phyloP scores from a whole-genome alignment of 164 flowering plant genomes.

The Vitis vinifera region DNA sequence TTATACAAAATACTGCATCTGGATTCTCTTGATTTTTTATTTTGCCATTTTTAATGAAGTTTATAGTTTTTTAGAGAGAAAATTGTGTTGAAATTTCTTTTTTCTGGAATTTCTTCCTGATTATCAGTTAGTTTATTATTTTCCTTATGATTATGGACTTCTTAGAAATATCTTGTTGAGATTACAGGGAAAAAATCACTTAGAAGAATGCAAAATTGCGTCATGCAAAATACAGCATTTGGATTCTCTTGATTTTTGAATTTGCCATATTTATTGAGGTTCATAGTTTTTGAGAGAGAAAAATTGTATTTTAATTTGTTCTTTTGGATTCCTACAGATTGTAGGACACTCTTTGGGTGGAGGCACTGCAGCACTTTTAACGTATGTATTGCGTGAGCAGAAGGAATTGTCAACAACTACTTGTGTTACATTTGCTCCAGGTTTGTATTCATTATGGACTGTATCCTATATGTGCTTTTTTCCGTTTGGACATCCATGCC shows the following conservation, averaged over 20 bases:
- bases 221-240: too few species aligned
- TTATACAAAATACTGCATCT: not conserved
- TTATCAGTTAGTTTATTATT: too few species aligned
- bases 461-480: not conserved
- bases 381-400: conserved; percentile 83
- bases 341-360: conserved; percentile 99
- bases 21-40: too few species aligned
- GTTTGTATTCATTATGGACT: conserved; percentile 30
- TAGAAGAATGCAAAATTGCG: too few species aligned
- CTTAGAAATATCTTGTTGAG: too few species aligned
- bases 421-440: conserved; percentile 98
- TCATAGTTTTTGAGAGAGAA: not conserved
- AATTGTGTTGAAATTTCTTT: not conserved
- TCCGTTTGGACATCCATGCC: not conserved
- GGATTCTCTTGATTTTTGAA: too few species aligned
- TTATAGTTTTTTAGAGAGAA: not conserved
- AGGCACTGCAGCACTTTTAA: conserved; percentile 94
- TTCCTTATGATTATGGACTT: too few species aligned
- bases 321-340: conserved; percentile 42
- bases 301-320: not conserved
- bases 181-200: too few species aligned
- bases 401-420: conserved; percentile 73
- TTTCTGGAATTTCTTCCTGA: not conserved
- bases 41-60: not conserved
- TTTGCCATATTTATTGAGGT: too few species aligned